Base-by-base conservation (phyloP, 176 grass and related monocot genomes). In the Tuctoria greenei region DNA sequence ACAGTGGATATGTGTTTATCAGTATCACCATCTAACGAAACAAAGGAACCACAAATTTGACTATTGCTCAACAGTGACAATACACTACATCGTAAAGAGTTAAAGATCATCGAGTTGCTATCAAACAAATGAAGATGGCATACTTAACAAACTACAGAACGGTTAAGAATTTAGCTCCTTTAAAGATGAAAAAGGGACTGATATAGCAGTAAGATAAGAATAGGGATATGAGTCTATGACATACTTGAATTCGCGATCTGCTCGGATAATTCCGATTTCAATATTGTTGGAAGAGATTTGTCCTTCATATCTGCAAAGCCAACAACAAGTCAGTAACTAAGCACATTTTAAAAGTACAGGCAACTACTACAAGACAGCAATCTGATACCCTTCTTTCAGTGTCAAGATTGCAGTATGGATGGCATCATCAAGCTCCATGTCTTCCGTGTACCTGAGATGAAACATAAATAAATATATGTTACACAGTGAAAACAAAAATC, bases 361-460 rank as follows among this genome's bases (percentile, higher is more conserved):
- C 69, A 31, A 31, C 31, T 31, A 74, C 25, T 38, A 63, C 45
- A 39, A 58, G 43, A 15, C 7, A 10, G 20, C 13, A 56, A 75
- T 25, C 14, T 31, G 10, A 67, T 95, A 99, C 95, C 95, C 95
- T 92, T 99, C 91, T 99, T 99, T 99, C 24, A 99, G 64, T 69
- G 95, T 99, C 68, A 99, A 84, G 61, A 99, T 95, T 37, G 95
- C 95, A 73, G 95, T 99, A 73, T 99, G 95, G 47, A 99, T 93
- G 66, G 95, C 95, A 87, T 99, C 92, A 79, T 99, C 95, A 80
- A 99, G 91, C 70, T 99, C 95, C 92, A 99, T 99, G 79, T 99
- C 91, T 69, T 95, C 91, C 10, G 92, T 95, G 66, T 95, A 99
- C 69, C 95, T 99, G 66, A 18, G 80, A 67, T 62, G 23, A 73